A percentile compares a stretch with the other conserved stretches of the same genome.
These are phyloP conservation scores for Liquidambar formosana DNA, from an alignment of 164 flowering plant genomes.

Conservation along the genomic window DNA sequence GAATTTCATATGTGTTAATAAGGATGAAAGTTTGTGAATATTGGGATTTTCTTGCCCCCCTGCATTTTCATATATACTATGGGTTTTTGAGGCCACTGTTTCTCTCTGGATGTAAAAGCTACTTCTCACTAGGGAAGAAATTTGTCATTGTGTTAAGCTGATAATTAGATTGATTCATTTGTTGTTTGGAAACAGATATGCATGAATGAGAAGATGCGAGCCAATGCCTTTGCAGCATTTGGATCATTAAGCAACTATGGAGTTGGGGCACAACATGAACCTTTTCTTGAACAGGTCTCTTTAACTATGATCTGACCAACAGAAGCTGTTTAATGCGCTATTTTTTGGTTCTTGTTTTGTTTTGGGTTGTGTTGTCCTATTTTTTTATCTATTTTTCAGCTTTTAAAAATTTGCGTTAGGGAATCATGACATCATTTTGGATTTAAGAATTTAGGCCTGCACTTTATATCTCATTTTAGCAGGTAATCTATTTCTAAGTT, in stretches of 20 bases:
- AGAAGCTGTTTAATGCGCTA: background rate
- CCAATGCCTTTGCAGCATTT: conserved; percentile 87
- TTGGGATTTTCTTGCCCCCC: background rate
- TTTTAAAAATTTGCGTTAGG: background rate
- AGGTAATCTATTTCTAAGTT: no score
- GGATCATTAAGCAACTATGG: conserved; percentile 76
- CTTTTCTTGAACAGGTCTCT: conserved; percentile 87
- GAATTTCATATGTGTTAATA: background rate
- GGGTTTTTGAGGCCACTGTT: background rate
- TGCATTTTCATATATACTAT: background rate
- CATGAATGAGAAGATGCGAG: conserved; percentile 73
- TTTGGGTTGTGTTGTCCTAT: no score
- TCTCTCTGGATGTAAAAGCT: background rate
- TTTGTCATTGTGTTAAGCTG: background rate
- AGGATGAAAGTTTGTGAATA: background rate
- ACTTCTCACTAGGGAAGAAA: background rate
- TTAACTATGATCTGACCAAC: background rate
- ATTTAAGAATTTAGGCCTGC: background rate
- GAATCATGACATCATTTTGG: background rate
- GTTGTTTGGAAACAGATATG: conserved; percentile 43
- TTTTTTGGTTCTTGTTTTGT: no score
- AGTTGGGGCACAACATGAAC: conserved; percentile 56
- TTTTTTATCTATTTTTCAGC: background rate
- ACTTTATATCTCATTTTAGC: no score
- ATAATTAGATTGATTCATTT: background rate